Evolutionary conservation across 805 yeast genomes (phyloP), one percentile per base, ranked within the genome.

Genomic region (Starmerella bombi): DNA sequence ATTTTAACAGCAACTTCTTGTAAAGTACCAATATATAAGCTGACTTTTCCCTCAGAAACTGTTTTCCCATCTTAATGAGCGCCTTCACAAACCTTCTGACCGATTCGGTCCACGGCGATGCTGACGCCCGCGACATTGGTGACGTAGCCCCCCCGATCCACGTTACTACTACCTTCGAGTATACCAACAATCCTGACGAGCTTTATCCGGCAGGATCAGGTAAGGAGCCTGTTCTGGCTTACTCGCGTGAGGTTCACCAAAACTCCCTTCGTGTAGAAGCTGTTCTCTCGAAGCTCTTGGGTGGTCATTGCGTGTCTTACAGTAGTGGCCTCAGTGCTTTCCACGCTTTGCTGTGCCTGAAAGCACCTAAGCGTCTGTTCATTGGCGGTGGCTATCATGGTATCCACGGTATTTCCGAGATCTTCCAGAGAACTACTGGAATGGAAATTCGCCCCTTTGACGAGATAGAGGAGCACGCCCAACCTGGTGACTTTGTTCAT

Each of bases 341-440:
- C 56, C 72, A 67, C 52, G 96, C 83, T 0, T 72, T 79, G 2
- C 59, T 86, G 56, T 71, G 77, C 23, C 69, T 75, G 49, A 68
- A 65, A 50, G 75, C 79, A 50, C 96, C 96, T 1, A 80, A 77
- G 50, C 66, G 66, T 10, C 60, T 86, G 17, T 78, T 82, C 20
- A 70, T 82, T 48, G 91, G 80, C 3, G 73, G 77, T 28, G 81
- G 86, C 5, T 86, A 86, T 59, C 93, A 80, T 54, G 97, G 96
- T 3, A 72, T 79, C 45, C 80, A 72, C 42, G 82, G 80, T 4
- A 73, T 81, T 41, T 70, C 77, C 3, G 63, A 72, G 18, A 63
- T 84, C 10, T 66, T 77, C 49, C 60, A 72, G 5, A 67, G 91
- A 47, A 70, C 76, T 45, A 70, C 76, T 44, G 80, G 78, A 3